These are phyloP conservation scores for Chionographis japonica DNA, from an alignment of 106 monocot species.

Conservation along the genomic window DNA sequence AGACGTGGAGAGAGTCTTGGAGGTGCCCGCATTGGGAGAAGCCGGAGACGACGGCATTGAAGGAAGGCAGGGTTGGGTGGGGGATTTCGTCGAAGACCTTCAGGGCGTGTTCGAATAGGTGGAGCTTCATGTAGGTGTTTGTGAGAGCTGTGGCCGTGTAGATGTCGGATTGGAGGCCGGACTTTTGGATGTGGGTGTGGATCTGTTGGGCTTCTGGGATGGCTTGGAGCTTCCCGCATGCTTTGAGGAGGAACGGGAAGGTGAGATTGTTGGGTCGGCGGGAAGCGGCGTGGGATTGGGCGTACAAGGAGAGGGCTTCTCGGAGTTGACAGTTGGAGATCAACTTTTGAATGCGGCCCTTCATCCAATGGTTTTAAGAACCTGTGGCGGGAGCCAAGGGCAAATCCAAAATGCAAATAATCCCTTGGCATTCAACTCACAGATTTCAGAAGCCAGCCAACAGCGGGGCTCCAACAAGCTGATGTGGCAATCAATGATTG, in stretches of 20 bases:
- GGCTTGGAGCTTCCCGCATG: slow-evolving; percentile 24
- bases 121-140: slow-evolving; percentile 25
- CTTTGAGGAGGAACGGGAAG: slow-evolving; percentile 33
- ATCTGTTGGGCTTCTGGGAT: slow-evolving; percentile 19
- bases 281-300: slow-evolving; percentile 15
- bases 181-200: slow-evolving; percentile 27
- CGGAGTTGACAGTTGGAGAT: slow-evolving; percentile 10
- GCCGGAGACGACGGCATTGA: slow-evolving; percentile 23
- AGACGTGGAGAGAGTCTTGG: slow-evolving; percentile 4
- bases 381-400: too few relatives aligned
- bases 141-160: slow-evolving; percentile 32
- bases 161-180: slow-evolving; percentile 12
- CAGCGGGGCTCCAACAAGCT: too few relatives aligned
- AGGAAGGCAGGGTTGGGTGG: slow-evolving; percentile 22
- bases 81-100: slow-evolving; percentile 32
- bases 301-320: slow-evolving; percentile 26
- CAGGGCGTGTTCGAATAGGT: slow-evolving; percentile 9
- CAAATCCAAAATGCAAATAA: too few relatives aligned
- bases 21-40: slow-evolving; percentile 17
- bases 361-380: too few relatives aligned
- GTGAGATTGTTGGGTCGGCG: slow-evolving; percentile 17
- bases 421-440: too few relatives aligned
- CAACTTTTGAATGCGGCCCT: slow-evolving; percentile 1
- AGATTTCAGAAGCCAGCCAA: too few relatives aligned
- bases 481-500: too few relatives aligned